A percentile compares a stretch with the other conserved stretches of the same genome.
Evolutionary conservation across 2,329 filamentous ascomycete genomes (phyloP).

Genomic region (Domatiomyces globalis): DNA sequence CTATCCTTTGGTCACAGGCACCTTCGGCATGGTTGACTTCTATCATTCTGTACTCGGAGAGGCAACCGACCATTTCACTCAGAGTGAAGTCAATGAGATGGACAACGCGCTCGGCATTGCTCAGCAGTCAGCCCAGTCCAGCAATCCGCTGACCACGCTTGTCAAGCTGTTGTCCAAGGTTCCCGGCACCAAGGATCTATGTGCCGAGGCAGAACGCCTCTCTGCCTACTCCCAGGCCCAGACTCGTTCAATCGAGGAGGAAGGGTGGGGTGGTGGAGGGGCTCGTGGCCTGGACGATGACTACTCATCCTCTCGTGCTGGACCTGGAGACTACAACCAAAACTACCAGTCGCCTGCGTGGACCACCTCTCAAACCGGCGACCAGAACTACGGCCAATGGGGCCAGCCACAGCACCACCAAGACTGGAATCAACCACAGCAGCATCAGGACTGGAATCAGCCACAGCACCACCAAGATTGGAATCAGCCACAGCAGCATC

Average conservation of each 20-base stretch:
- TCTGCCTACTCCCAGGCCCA: slow-evolving; percentile 49
- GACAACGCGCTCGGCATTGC: slow-evolving; percentile 60
- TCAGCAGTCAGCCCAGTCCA: slow-evolving; percentile 35
- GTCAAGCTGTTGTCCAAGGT: slow-evolving; percentile 62
- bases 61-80: slow-evolving; percentile 69
- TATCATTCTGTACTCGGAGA: slow-evolving; percentile 64
- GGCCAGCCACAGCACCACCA: slow-evolving; percentile 6
- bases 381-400: slow-evolving; percentile 1
- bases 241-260: slow-evolving; percentile 41
- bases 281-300: slow-evolving; percentile 24
- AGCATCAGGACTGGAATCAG: slow-evolving; percentile 6
- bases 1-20: slow-evolving; percentile 57
- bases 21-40: slow-evolving; percentile 72
- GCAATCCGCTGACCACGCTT: slow-evolving; percentile 42
- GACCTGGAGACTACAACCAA: slow-evolving; percentile 8
- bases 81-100: slow-evolving; percentile 71
- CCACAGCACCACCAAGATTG: slow-evolving; percentile 6
- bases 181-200: slow-evolving; percentile 55
- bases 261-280: slow-evolving; percentile 22
- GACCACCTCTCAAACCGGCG: background rate
- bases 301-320: slow-evolving; percentile 3
- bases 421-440: slow-evolving; percentile 6
- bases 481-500: slow-evolving; percentile 3
- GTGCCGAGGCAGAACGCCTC: slow-evolving; percentile 50
- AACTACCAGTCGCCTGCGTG: slow-evolving; percentile 6